Evolutionary conservation across 352 stramenopile species (phyloP).

Genomic region (Thalassiosira livingstoniorum): DNA sequence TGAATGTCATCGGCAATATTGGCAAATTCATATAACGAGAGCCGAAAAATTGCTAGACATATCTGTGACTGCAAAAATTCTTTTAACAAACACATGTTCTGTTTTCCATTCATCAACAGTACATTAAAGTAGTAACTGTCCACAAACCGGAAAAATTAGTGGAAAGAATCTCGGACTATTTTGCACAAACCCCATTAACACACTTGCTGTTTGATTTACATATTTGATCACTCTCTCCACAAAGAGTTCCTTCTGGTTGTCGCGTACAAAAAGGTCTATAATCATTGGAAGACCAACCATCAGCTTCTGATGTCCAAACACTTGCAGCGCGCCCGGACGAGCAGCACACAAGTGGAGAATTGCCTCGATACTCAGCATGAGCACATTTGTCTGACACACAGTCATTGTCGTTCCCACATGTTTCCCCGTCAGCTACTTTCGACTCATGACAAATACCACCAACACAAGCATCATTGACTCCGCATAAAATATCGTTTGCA

Average conservation of each 20-base stretch:
- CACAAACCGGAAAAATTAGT: too few relatives aligned
- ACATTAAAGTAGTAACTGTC: too few relatives aligned
- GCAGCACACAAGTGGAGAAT: background rate
- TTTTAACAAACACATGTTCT: too few relatives aligned
- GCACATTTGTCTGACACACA: constrained; percentile 2
- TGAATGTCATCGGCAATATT: too few relatives aligned
- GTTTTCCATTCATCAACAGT: too few relatives aligned
- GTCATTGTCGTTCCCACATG: background rate
- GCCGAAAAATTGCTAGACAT: too few relatives aligned
- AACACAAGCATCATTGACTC: background rate
- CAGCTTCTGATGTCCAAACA: background rate
- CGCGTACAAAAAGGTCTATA: background rate
- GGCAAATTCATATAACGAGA: too few relatives aligned
- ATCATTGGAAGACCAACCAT: constrained; percentile 1
- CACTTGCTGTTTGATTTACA: too few relatives aligned
- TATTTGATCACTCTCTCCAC: background rate
- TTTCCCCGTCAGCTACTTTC: background rate
- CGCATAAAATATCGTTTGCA: too few relatives aligned
- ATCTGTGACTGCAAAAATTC: too few relatives aligned
- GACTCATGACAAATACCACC: background rate
- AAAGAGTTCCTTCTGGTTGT: background rate
- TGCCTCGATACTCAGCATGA: background rate
- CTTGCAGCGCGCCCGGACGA: background rate
- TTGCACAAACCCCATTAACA: too few relatives aligned
- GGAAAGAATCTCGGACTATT: too few relatives aligned